Base-by-base conservation (phyloP, 208 protist species). In the Leishmania gerbilli region DNA sequence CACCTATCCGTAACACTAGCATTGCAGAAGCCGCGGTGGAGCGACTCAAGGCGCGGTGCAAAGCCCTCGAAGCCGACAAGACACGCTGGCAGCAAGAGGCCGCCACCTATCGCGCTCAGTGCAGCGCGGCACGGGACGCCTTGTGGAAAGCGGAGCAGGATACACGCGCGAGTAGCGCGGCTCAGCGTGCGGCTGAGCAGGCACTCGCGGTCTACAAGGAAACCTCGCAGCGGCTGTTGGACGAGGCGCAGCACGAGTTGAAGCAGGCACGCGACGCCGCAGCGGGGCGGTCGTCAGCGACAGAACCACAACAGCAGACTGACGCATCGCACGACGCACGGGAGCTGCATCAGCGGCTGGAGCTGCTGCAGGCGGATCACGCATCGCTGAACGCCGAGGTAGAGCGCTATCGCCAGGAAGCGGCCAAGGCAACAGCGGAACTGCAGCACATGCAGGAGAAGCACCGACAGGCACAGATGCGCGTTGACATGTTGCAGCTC, bases 361-460 rank as follows among this genome's bases (percentile, higher is more conserved):
- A 75, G 56, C 74, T 84, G 64, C 71, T 79, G 42, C 67, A 86
- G 24, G 68, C 71, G 1, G 81, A 90, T 31, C 79, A 89, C 74
- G 76, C 83, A 11, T 67, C 76, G 0, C 76, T 86, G 34, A 65
- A 69, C 56, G 37, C 64, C 3, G 84, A 88, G 8, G 79, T 82
- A 3, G 76, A 81, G 24, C 87, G 83, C 1, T 49, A 84, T 31
- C 85, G 87, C 47, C 74, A 84, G 31, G 85, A 79, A 11, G 72
- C 81, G 19, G 85, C 84, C 17, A 85, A 81, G 24, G 76, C 85
- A 2, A 74, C 62, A 19, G 71, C 85, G 65, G 87, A 94, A 68
- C 81, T 87, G 79, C 88, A 92, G 79, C 90, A 78, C 37, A 76
- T 86, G 76, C 84, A 84, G 24, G 68, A 80, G 3, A 71, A 47